Evolutionary conservation across 768 basidiomycete species (phyloP).

Genomic region (Holtermannia corniformis): DNA sequence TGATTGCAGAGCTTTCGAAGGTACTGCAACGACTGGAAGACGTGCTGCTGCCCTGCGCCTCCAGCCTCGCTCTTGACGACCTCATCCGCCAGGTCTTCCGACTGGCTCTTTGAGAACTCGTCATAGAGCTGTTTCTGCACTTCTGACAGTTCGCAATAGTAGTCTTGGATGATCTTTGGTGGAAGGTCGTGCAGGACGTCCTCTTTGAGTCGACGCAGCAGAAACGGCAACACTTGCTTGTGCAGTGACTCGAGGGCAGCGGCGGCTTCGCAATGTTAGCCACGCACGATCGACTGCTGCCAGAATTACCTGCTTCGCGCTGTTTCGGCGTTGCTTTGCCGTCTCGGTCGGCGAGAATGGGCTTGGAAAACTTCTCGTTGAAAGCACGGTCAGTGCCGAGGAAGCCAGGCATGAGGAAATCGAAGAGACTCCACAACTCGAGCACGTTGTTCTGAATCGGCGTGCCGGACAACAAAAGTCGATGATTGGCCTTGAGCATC

Average conservation of each 20-base stretch:
- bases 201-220: constrained; percentile 91
- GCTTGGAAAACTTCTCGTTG: constrained; percentile 91
- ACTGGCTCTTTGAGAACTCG: constrained; percentile 75
- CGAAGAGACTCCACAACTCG: constrained; percentile 96
- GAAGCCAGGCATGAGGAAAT: constrained; percentile 99
- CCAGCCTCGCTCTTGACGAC: constrained; percentile 49
- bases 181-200: constrained; percentile 92
- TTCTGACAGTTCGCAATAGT: constrained; percentile 93
- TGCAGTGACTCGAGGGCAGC: constrained; percentile 90
- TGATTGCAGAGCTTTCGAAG: constrained; percentile 97
- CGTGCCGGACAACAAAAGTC: constrained; percentile 89
- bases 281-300: background rate
- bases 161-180: constrained; percentile 99
- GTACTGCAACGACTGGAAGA: constrained; percentile 96
- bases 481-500: constrained; percentile 75
- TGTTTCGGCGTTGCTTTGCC: constrained; percentile 77
- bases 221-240: constrained; percentile 97
- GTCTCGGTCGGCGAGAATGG: constrained; percentile 87
- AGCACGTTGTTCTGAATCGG: constrained; percentile 99
- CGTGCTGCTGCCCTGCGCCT: constrained; percentile 58
- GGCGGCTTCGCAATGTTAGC: constrained; percentile 53
- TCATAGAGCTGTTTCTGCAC: constrained; percentile 91
- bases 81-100: constrained; percentile 55
- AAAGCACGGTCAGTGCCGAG: constrained; percentile 90
- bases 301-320: constrained; percentile 73